Evolutionary conservation across 176 grass and related monocot species (phyloP), one percentile per base, ranked within the genome.

Genomic region (Canna indica): DNA sequence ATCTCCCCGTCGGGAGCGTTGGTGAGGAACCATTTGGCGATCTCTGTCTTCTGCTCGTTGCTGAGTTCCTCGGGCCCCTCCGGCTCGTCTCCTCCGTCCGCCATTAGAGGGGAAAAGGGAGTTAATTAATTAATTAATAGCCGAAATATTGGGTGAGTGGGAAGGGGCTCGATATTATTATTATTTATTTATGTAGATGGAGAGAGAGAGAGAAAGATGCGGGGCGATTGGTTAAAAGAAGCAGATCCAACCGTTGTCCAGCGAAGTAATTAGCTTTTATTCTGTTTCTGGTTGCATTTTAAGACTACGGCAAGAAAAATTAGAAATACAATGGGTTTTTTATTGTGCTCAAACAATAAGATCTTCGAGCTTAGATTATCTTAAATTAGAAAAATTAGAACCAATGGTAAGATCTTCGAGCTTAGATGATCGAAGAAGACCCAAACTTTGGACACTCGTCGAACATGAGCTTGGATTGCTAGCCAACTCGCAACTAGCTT

Each of bases 1-100:
- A 99, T 99, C 89, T 99, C 94, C 59, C 94, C 94, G 83, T 85
- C 73, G 18, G 94, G 94, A 13, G 94, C 89, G 77, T 87, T 99
- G 70, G 82, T 75, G 73, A 99, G 94, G 82, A 99, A 99, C 94
- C 89, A 99, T 35, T 83, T 73, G 72, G 94, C 89, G 78, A 99
- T 93, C 76, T 90, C 89, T 72, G 71, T 71, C 72, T 93, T 99
- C 80, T 97, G 83, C 53, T 68, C 44, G 75, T 90, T 86, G 56
- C 65, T 87, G 59, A 90, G 89, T 68, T 81, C 78, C 39, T 61
- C 68, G 6, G 54, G 70, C 71, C 88, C 80, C 12, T 53, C 81
- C 44, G 72, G 70, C 65, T 81, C 70, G 73, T 79, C 84, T 73
- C 44, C 85, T 47, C 69, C 79, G 73, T 84, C 86, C 82, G 94